Evolutionary conservation across 331 rosid genomes (phyloP), one percentile per base, ranked within the genome.

Genomic region (Stylosanthes scabra): DNA sequence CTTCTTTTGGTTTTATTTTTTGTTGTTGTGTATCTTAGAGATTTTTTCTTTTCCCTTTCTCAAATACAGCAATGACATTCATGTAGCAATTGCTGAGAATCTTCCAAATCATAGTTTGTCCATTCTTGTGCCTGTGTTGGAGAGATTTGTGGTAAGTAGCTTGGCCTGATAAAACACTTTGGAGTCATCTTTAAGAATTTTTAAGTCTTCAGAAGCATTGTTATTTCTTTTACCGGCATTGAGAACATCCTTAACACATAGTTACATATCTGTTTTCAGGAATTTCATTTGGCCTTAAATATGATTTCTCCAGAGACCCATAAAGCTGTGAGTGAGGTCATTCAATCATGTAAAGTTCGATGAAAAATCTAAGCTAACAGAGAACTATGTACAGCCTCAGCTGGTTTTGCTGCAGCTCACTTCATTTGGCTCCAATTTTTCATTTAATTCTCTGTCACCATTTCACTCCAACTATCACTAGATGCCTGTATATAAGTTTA

Each of bases 291-390:
- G 87, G 84, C 95, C 3, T 73, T 91, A 63, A 88, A 91, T 90
- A 88, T 94, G 99, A 91, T 94, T 60, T 91, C 99, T 2, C 96
- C 95, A 5, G 99, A 91, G 89, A 94, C 96, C 59, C 99, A 91
- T 79, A 83, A 83, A 91, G 86, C 87, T 47, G 97, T 94, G 70
- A 88, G 86, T 28, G 97, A 94, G 86, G 99, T 91, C 56, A 94
- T 94, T 3, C 95, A 94, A 83, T 94, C 99, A 3, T 93, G 97
- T 85, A 83, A 93, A 74, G 79, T 81, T 68, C 86, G 79, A 42
- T 88, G 83, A 91, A 78, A 78, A 78, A 78, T 74, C 55, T 49
- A 20, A 49, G 8, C 20, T 42, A 67, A 34, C 16, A 45, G 77
- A 66, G 83, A 66, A 79, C 63, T 77, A 69, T 87, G 90, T 87